Conservation (phyloP, 306 rosid genomes). For the Rosa multiflora region DNA sequence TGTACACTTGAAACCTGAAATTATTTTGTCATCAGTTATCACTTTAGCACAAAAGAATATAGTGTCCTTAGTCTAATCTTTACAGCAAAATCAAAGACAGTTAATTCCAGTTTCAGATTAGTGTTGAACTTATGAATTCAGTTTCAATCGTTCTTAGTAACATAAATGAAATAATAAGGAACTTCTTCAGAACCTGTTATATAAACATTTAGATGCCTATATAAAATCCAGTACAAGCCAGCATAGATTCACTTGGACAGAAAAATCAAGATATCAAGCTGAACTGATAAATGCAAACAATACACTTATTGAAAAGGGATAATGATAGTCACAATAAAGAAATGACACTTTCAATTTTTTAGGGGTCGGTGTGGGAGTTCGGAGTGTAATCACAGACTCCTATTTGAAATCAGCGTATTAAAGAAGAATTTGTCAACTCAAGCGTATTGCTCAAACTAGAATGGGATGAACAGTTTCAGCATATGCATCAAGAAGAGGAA, state of each 20-base stretch:
- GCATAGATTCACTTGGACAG: neutral
- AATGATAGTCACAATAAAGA: neutral
- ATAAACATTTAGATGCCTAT: neutral
- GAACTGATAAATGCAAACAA: neutral
- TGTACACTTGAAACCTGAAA: conserved; percentile 84
- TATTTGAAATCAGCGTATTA: neutral
- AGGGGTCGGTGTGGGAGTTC: neutral
- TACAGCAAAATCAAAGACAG: neutral
- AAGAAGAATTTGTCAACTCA: neutral
- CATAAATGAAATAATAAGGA: neutral
- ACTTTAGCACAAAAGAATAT: conserved; percentile 13
- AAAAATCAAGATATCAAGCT: neutral
- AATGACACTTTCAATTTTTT: neutral
- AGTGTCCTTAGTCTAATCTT: neutral
- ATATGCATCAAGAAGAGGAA: conserved; percentile 7
- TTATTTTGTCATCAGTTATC: conserved; percentile 14
- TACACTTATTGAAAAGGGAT: neutral
- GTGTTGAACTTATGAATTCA: neutral
- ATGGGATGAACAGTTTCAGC: neutral
- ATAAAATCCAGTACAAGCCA: neutral
- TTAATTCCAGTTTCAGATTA: neutral
- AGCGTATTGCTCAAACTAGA: neutral
- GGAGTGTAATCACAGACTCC: neutral
- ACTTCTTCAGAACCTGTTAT: neutral
- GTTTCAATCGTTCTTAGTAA: neutral